Evolutionary conservation across 108 stramenopile species (phyloP).

Genomic region (Pseudonitzschia multiseries): DNA sequence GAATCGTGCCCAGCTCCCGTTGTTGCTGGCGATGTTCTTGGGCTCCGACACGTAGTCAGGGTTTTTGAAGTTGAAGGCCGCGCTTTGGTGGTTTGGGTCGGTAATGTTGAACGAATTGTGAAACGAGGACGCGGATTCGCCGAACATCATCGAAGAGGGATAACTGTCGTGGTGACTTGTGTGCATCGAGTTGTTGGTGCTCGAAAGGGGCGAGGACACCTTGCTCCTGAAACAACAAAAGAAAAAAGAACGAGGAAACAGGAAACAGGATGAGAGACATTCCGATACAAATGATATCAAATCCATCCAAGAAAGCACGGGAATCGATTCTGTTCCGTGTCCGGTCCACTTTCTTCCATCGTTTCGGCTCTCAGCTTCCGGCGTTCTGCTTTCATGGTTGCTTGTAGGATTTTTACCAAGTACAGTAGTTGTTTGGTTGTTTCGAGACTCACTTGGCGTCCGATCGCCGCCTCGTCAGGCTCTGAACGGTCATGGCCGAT

Average conservation of each 20-base stretch:
- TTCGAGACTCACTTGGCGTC: not conserved
- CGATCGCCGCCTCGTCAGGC: not conserved
- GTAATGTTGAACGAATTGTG: not conserved
- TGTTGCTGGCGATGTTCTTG: not conserved
- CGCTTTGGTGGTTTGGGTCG: not conserved
- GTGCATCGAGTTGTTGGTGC: not conserved
- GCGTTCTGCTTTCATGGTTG: too few relatives aligned
- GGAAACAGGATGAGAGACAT: too few relatives aligned
- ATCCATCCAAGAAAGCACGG: too few relatives aligned
- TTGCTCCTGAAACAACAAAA: too few relatives aligned
- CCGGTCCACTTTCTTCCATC: too few relatives aligned
- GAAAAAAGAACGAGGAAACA: too few relatives aligned
- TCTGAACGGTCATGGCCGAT: constrained; percentile 61
- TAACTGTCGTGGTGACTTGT: not conserved
- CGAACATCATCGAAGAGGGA: not conserved
- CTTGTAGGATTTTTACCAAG: too few relatives aligned
- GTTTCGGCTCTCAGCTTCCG: too few relatives aligned
- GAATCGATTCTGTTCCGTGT: too few relatives aligned
- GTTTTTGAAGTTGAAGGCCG: not conserved
- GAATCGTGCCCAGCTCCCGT: not conserved
- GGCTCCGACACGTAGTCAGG: not conserved
- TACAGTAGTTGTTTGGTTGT: too few relatives aligned
- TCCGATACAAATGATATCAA: too few relatives aligned
- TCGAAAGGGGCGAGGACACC: too few relatives aligned
- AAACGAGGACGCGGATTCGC: not conserved